Evolutionary conservation across 2,329 filamentous ascomycete species (phyloP).

Genomic region (Xylariaceae sp.): DNA sequence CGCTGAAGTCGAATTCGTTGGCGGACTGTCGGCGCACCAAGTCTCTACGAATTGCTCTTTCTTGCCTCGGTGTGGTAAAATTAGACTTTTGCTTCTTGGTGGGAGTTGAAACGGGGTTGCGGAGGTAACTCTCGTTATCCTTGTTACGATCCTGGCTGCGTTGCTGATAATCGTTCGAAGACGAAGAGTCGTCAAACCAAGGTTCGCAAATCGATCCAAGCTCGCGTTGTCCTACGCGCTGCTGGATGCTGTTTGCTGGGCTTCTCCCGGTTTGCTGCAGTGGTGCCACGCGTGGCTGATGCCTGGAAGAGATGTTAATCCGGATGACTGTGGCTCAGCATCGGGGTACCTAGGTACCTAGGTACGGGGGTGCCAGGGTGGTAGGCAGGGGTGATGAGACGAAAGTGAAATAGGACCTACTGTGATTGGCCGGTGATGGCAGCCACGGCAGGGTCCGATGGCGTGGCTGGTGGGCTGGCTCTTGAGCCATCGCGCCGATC

Average conservation of each 20-base stretch:
- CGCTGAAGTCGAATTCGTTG: conserved; percentile 1
- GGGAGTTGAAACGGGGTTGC: neutral
- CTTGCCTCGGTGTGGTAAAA: conserved; percentile 12
- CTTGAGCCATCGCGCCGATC: neutral
- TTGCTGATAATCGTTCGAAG: conserved; percentile 3
- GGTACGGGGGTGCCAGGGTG: too few species aligned
- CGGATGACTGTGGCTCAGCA: neutral
- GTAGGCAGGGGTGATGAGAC: too few species aligned
- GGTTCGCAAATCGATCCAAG: conserved; percentile 19
- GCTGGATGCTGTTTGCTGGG: conserved; percentile 10
- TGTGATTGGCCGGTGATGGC: neutral
- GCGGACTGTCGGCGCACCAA: conserved; percentile 5
- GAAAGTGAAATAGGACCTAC: too few species aligned
- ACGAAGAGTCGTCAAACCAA: conserved; percentile 11
- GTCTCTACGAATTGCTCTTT: conserved; percentile 23
- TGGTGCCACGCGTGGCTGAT: neutral
- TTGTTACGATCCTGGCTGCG: neutral
- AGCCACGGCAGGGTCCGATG: neutral
- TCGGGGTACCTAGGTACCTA: too few species aligned
- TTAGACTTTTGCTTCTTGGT: neutral
- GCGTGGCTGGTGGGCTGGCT: neutral
- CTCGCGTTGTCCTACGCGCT: conserved; percentile 28
- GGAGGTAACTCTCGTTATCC: neutral
- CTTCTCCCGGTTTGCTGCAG: neutral
- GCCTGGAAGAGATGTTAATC: neutral